Conservation (phyloP, 2,329 filamentous ascomycete species). For the Aspergillus sp. region DNA sequence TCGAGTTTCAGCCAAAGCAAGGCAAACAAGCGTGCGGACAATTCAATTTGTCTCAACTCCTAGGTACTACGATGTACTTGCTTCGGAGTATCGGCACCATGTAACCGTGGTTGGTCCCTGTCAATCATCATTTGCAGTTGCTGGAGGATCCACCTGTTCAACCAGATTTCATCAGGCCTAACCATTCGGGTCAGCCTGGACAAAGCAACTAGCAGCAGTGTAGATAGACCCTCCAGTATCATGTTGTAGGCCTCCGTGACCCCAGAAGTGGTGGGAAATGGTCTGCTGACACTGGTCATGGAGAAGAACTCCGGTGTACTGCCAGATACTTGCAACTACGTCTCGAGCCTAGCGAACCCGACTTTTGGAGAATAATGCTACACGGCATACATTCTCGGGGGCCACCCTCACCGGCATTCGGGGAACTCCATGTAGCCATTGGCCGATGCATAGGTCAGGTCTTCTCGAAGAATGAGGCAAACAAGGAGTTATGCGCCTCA, state of each 20-base stretch:
- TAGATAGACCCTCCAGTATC: neutral
- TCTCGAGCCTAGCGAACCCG: neutral
- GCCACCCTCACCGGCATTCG: neutral
- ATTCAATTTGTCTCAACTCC: neutral
- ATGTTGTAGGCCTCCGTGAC: neutral
- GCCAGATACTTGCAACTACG: neutral
- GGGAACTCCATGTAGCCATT: neutral
- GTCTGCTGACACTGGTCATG: neutral
- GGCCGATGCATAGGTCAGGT: neutral
- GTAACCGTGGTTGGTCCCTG: neutral
- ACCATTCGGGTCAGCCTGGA: neutral
- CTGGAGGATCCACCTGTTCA: neutral
- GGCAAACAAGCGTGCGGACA: neutral
- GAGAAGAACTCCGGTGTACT: neutral
- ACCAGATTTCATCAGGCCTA: neutral
- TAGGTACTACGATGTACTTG: neutral
- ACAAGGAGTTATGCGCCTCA: neutral
- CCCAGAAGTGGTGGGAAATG: neutral
- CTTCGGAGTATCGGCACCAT: neutral
- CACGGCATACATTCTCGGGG: neutral
- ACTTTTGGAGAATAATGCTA: neutral
- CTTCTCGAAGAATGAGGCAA: neutral
- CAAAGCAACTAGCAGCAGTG: neutral
- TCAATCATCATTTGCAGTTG: constrained; percentile 6
- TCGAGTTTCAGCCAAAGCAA: neutral